Percentiles rank a stretch among this genome's conserved stretches.
phyloP scores from a whole-genome alignment of 1,284 basidiomycete genomes.

The Tremellales sp. region DNA sequence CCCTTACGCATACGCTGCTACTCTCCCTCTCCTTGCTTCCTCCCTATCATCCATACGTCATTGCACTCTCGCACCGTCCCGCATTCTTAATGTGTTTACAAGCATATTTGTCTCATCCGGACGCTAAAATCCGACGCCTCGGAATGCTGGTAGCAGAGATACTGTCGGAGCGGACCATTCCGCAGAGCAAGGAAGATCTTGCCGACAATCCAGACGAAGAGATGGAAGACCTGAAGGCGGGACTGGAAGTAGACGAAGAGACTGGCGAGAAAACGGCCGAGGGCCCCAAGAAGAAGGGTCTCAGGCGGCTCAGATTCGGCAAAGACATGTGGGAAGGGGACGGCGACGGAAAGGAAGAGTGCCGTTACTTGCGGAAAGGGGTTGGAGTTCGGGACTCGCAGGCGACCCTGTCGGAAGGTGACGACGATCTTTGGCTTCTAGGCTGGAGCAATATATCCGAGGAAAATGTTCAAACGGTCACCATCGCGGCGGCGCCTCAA shows the following conservation, averaged over 20 bases:
- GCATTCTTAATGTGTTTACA: constrained; percentile 70
- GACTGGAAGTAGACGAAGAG: constrained; percentile 37
- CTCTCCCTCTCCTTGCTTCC: constrained; percentile 61
- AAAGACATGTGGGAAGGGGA: constrained; percentile 71
- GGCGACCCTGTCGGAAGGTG: constrained; percentile 34
- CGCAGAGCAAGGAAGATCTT: constrained; percentile 11
- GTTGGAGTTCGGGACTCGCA: constrained; percentile 56
- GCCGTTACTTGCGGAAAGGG: constrained; percentile 57
- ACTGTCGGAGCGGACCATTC: constrained; percentile 39
- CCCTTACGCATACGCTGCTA: constrained; percentile 67
- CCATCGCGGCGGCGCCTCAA: not conserved
- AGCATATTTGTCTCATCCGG: constrained; percentile 72
- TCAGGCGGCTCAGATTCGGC: constrained; percentile 70
- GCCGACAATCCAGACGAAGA: constrained; percentile 22
- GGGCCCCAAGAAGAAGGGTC: not conserved
- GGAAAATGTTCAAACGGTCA: too few relatives aligned
- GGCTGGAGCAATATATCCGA: constrained; percentile 31
- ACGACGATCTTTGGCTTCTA: constrained; percentile 26
- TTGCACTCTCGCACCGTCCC: constrained; percentile 52
- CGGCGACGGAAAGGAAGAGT: constrained; percentile 66
- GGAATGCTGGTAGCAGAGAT: constrained; percentile 92
- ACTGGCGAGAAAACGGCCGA: not conserved
- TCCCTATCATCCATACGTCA: constrained; percentile 49
- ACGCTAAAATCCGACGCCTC: constrained; percentile 71
- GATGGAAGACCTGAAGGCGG: constrained; percentile 40